phyloP scores from a whole-genome alignment of 306 rosid genomes.

The Albizia julibrissin region DNA sequence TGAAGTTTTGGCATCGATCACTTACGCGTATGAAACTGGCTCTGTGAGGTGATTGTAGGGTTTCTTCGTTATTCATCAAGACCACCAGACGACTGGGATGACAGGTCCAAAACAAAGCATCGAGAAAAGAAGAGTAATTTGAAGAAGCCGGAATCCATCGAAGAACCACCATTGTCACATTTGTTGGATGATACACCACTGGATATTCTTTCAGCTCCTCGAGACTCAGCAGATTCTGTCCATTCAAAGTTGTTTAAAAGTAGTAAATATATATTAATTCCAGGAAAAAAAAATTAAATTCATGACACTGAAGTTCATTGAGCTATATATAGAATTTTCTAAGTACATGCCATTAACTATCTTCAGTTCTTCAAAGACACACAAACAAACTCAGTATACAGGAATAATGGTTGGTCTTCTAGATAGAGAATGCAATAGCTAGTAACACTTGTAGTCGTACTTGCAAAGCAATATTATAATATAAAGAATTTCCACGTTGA shows the following conservation, averaged over 20 bases:
- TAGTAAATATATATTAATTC: neutral
- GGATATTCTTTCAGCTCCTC: conserved; percentile 1
- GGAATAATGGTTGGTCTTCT: no score
- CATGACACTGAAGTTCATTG: neutral
- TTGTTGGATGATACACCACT: neutral
- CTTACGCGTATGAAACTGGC: neutral
- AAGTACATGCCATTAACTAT: no score
- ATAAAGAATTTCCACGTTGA: no score
- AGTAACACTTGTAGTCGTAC: no score
- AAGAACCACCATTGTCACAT: neutral
- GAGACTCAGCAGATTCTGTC: neutral
- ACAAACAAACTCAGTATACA: no score
- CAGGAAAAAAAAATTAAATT: neutral
- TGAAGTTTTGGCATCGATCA: neutral
- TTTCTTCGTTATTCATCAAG: neutral
- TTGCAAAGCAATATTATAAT: no score
- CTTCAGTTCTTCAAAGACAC: no score
- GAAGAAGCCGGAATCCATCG: neutral
- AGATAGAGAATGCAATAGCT: no score
- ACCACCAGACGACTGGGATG: conserved; percentile 3
- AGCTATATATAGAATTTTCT: neutral
- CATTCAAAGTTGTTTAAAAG: neutral
- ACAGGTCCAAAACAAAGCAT: conserved; percentile 32
- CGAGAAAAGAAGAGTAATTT: neutral
- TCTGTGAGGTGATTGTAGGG: neutral